A percentile compares a stretch with the other conserved stretches of the same genome.
These are phyloP conservation scores for Calonectria hawksworthii DNA, from an alignment of 2,329 filamentous ascomycete genomes.

Conservation along the genomic window DNA sequence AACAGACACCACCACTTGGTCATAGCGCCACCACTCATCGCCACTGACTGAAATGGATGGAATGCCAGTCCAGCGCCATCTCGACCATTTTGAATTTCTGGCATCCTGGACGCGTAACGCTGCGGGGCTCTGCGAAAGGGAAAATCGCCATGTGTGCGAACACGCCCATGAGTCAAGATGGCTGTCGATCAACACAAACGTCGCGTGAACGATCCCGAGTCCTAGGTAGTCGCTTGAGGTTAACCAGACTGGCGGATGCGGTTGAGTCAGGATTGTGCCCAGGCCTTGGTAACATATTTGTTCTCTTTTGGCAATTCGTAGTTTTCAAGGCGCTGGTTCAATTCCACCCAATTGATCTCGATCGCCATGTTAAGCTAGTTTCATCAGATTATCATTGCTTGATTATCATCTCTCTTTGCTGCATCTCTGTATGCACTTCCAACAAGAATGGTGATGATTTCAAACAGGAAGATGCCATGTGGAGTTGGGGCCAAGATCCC, in stretches of 20 bases:
- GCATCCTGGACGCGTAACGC: not conserved
- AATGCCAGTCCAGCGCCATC: not conserved
- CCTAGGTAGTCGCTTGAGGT: not conserved
- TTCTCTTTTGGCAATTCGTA: no score
- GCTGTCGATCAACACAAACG: not conserved
- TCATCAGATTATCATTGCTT: not conserved
- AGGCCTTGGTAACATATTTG: not conserved
- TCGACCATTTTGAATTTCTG: not conserved
- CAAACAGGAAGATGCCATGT: not conserved
- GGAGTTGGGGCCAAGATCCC: not conserved
- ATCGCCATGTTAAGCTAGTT: not conserved
- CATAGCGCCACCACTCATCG: not conserved
- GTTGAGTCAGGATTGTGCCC: not conserved
- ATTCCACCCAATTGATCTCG: not conserved
- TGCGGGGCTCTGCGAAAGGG: not conserved
- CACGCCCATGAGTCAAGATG: not conserved
- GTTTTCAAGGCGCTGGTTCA: no score
- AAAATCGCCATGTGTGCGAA: not conserved
- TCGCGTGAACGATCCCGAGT: not conserved
- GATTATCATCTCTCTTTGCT: not conserved
- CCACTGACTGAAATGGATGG: not conserved
- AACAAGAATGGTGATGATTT: not conserved
- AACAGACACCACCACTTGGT: not conserved
- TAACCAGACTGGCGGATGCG: not conserved
- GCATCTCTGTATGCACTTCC: not conserved